Conservation (phyloP, 2,329 filamentous ascomycete species). For the Ceratocystis lukuohia region DNA sequence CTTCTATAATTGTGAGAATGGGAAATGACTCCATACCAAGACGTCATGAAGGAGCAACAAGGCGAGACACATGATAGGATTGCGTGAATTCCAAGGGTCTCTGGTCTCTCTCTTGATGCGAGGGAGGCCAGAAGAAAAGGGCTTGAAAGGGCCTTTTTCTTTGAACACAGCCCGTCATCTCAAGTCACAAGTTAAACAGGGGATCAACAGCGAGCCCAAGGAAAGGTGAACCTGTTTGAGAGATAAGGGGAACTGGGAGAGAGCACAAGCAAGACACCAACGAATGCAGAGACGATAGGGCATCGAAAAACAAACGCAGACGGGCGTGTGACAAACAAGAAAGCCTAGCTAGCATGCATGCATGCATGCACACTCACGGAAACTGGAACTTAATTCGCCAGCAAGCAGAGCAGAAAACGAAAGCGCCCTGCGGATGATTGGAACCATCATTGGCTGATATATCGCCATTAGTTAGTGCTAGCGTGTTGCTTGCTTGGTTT, state of each 20-base stretch:
- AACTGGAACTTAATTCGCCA: too few relatives aligned
- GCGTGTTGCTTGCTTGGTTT: neutral
- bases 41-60: constrained; percentile 4
- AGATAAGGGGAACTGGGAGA: neutral
- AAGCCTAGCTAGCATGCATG: neutral
- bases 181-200: neutral
- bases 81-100: constrained; percentile 1
- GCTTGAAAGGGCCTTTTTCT: neutral
- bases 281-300: neutral
- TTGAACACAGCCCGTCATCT: too few relatives aligned
- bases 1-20: neutral
- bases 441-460: neutral
- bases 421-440: too few relatives aligned
- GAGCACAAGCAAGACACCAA: neutral
- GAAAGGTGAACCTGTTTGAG: neutral
- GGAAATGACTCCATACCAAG: neutral
- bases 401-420: too few relatives aligned
- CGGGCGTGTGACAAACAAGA: neutral
- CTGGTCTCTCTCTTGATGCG: neutral
- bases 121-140: neutral
- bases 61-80: constrained; percentile 5
- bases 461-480: neutral
- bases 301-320: neutral
- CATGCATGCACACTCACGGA: neutral
- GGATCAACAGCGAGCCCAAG: neutral